Evolutionary conservation across 2,329 filamentous ascomycete species (phyloP), one percentile per base, ranked within the genome.

Genomic region (Colletotrichum godetiae): DNA sequence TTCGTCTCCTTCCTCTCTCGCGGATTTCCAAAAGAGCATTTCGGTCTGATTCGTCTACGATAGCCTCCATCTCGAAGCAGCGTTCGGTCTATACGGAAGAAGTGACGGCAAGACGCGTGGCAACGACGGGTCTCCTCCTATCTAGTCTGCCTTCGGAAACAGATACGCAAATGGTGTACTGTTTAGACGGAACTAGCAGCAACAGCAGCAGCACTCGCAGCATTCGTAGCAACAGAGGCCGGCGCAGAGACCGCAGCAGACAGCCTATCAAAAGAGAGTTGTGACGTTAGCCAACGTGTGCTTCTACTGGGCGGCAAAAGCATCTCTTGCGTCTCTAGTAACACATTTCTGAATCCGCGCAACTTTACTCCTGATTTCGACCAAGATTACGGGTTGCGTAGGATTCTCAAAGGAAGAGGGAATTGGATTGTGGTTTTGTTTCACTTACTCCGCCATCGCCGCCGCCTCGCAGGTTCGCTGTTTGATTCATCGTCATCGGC

Each of bases 231-330:
- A 84, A 75, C 81, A 82, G 4, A 84, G 78, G 27, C 83, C 82
- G 6, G 82, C 82, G 68, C 82, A 84, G 63, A 84, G 77, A 33
- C 83, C 83, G 68, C 82, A 84, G 78, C 82, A 84, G 60, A 84
- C 76, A 15, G 82, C 83, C 83, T 68, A 31, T 37, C 19, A 19
- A 59, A 22, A 37, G 15, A 46, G 56, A 55, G 12, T 11, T 56
- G 10, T 12, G 57, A 58, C 1, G 35, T 76, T 56, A 76, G 74
- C 58, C 58, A 60, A 55, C 24, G 10, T 35, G 13, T 33, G 46
- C n/a, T 31, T 37, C 5, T 15, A 37, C n/a, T 3, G 15, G n/a
- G 5, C 29, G 3, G 31, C 27, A 10, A 24, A 7, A 35, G 57
- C 27, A 33, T 52, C 68, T 56, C 68, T n/a, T 37, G 62, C 68